Evolutionary conservation across 352 stramenopile species (phyloP), one percentile per base, ranked within the genome.

Genomic region (Globisporangium uncinulatum): DNA sequence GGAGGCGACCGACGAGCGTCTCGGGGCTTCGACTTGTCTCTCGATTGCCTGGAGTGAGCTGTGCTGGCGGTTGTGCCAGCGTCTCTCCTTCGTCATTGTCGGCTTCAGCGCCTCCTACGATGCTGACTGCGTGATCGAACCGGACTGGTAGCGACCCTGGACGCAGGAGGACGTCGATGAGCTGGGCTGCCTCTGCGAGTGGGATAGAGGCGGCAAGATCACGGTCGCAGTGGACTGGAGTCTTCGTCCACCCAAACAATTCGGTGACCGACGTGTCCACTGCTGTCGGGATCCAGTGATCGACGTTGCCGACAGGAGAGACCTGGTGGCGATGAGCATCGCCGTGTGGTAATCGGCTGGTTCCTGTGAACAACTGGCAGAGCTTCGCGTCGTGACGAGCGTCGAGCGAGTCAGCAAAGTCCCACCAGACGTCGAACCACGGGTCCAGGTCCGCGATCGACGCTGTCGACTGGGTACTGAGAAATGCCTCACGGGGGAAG

Each of bases 341-440:
- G 10, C 1, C 5, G 10, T 21, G 6, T 31, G 17, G 15, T 21
- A 19, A 3, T 29, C n/a, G 24, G 19, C 15, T 49, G 14, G 10
- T 17, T 6, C 37, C 55, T 2, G 6, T 21, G 15, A 64, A 55
- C 21, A 65, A 11, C n/a, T 21, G 45, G 8, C 44, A 9, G 20
- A 65, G 29, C 14, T 53, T 29, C 17, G 19, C 11, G 32, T 65
- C 21, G 36, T 59, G 46, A 1, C 31, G 45, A 13, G 20, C 19
- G 6, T 56, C 51, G 37, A 65, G 51, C 13, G 19, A 52, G 20
- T 65, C 51, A 1, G 51, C 37, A 8, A 56, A 59, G 29, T 58
- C 19, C 51, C 44, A 59, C 34, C 20, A 55, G 36, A 56, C 11
- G 8, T 55, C 44, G n/a, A 60, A 45, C 59, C 59, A 65, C 52